Base-by-base conservation (phyloP, 2,329 filamentous ascomycete species). In the Diplodia sapinea region DNA sequence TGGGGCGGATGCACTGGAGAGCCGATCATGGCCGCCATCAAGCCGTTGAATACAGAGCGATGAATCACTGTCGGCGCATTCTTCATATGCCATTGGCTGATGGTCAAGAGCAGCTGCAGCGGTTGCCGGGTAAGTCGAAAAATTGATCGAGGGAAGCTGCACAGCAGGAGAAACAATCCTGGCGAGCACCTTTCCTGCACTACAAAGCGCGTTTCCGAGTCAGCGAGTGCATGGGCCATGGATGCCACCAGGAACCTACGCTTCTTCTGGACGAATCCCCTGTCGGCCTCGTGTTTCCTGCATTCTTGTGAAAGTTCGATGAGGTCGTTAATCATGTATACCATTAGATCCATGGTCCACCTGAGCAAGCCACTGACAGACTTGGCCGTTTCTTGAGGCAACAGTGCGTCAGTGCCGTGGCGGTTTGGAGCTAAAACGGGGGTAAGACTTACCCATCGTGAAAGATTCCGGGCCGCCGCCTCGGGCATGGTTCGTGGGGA, bases 301-400 rank as follows among this genome's bases (percentile, higher is more conserved):
- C 40, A 68, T 70, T 71, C 40, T 84, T 75, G 20, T 80, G 75
- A 66, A 83, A 79, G 49, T 7, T 71, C 67, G 66, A 79, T 73
- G 57, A 89, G 75, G 36, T 85, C 83, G 71, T 86, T 84, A 50
- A 88, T 74, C 33, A 88, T 78, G 73, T 83, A 88, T 23, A 83
- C 80, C 69, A 85, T 82, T 63, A 89, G 82, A 70, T 94, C 90
- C 43, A 93, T 83, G 0, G 87, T 87, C 94, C 94, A 97, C 74
- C 87, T 89, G 4, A 91, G 87, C 66, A 93, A 90, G 26, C 92
- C 91, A 5, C 89, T 86, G 12, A 96, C 81, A 54, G 89, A 87
- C 50, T 89, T 87, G 2, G 94, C 86, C 13, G 92, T 87, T 74
- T 94, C 92, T 88, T n/a, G 68, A 63, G 51, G 72, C 69, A 40